Base-by-base conservation (phyloP, 2,329 filamentous ascomycete species). In the Aspergillus glaucus region DNA sequence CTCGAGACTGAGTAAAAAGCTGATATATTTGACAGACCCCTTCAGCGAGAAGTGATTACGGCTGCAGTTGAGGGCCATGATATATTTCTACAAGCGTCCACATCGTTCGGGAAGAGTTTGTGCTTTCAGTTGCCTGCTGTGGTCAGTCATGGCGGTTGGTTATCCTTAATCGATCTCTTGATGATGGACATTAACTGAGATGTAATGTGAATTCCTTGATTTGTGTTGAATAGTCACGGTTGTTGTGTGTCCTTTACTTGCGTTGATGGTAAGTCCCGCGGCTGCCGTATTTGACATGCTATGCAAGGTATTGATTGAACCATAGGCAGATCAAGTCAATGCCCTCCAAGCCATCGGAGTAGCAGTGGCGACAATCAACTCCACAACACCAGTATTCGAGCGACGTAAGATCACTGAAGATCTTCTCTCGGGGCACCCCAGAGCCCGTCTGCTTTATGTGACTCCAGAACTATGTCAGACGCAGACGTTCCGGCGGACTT, bases 111-210 rank as follows among this genome's bases (percentile, higher is more conserved):
- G 39, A 96, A 96, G 69, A 94, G 88, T 62, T 69, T 96, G 46
- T 96, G 92, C 72, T 96, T 92, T 64, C 91, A 96, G 66, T 77
- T 96, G 1, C 91, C 91, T 7, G 91, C 91, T 21, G 84, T 96
- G 28, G 84, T 95, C 49, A 86, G 92, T 61, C 82, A 85, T 66
- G 92, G 92, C 55, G 89, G 87, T 90, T 73, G 62, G 84, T 79
- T 30, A 30, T 34, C 41, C 28, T 55, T 62, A 55, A 40, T 12
- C 14, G 3, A 26, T 26, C 12, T 1, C 15, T 44, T 32, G 10
- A 34, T 6, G 17, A 43, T 26, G 21, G 14, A 4, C 24, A 10
- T 22, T 58, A 22, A 52, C 48, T 52, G 14, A 50, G 28, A 52
- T 19, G 12, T 14, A 22, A 5, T 32, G 40, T 45, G 37, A 8